Base-by-base conservation (phyloP, 179 eudicot species). In the Carnegiea gigantea region DNA sequence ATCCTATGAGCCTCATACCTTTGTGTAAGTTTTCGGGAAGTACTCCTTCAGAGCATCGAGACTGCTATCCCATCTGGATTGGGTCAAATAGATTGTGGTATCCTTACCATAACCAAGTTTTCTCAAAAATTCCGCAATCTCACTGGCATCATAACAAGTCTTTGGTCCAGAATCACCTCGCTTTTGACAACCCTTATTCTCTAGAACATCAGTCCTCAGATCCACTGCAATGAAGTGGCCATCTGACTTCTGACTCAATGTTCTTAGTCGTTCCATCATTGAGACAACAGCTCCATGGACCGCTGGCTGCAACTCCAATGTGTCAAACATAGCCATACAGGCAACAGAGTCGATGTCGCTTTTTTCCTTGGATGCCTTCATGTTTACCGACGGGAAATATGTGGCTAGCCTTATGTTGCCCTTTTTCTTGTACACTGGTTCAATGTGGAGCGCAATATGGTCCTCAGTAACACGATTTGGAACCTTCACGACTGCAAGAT, bases 1-100 rank as follows among this genome's bases (percentile, higher is more conserved):
- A 57, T 23, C 4, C 70, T 51, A 72, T 54, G 78, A 67, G 70
- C 15, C 48, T 53, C 40, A 51, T 81, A 97, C 99, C 98, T 97
- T 97, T n/a, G 98, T 97, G 84, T 97, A 97, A 24, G 98, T 95
- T 87, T 84, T 95, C 8, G 98, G 99, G 84, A 97, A 97, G 84
- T 88, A 88, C 77, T 95, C 97, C 88, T 93, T 97, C 46, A 97
- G 86, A 53, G 88, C 83, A 78, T 90, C 89, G 81, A 97, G 97
- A 83, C 97, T 91, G 88, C 86, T 89, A 76, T 97, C 95, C 98
- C 98, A 97, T 89, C 92, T 90, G 8, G 99, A 86, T 85, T 97
- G 98, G 46, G 99, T 97, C 89, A 95, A 85, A 86, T 97, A 97
- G 70, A 97, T 53, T 2, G 97, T 90, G 40, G 98, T 95, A 78